Conservation (phyloP, 768 basidiomycete genomes). For the Suillus clintonianus region DNA sequence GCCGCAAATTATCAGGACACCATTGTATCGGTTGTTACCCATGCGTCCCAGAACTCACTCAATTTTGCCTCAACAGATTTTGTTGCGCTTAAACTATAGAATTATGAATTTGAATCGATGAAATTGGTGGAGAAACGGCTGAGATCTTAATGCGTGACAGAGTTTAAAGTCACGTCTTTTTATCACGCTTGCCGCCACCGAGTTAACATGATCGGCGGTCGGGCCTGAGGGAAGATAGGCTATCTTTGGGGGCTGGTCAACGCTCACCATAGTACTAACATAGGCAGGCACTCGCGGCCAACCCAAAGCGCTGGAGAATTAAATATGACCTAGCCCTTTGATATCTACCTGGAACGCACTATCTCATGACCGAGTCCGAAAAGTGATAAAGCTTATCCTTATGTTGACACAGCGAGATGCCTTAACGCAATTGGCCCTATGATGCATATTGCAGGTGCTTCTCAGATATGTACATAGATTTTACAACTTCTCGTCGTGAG, state of each 20-base stretch:
- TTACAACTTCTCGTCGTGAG: not conserved
- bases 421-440: not conserved
- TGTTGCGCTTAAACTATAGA: not conserved
- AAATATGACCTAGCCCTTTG: not conserved
- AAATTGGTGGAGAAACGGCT: not conserved
- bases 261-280: not conserved
- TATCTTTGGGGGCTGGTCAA: not conserved
- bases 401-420: not conserved
- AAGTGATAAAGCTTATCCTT: not conserved
- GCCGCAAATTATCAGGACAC: not conserved
- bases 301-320: not conserved
- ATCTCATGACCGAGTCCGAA: not conserved
- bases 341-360: not conserved
- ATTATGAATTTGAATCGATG: not conserved
- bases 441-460: not conserved
- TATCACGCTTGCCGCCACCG: not conserved
- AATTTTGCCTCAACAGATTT: not conserved
- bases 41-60: not conserved
- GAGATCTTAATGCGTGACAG: not conserved
- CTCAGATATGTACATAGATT: not conserved
- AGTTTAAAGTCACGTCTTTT: not conserved
- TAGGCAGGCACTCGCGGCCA: not conserved
- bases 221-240: constrained; percentile 2
- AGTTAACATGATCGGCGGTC: not conserved
- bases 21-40: not conserved